Evolutionary conservation across 2,329 filamentous ascomycete genomes (phyloP), one percentile per base, ranked within the genome.

Genomic region (Aspergillus ochraceus): DNA sequence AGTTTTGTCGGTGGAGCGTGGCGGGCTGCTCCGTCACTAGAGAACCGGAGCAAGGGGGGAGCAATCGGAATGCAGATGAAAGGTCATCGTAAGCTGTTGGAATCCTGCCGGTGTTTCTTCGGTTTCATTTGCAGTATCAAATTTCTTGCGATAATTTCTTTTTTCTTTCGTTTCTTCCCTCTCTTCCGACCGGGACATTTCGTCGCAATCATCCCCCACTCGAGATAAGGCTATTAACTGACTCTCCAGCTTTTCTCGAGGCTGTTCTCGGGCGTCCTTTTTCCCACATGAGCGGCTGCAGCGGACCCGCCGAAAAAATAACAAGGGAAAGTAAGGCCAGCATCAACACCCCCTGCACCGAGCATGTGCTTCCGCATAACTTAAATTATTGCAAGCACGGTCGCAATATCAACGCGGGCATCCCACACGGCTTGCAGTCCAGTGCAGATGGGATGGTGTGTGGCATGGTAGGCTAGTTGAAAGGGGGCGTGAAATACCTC

Each of bases 271-370:
- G 12, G 49, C 51, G 52, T 32, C 53, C 59, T 20, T 42, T 20
- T 49, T 32, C 19, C 5, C 50, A 59, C 61, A 55, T 47, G 60
- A 52, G 63, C 64, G 64, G 64, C 29, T 64, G 63, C 54, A 52
- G 64, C 64, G 64, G 63, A 56, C 53, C 50, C 26, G 30, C 30
- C 30, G 47, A 49, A 53, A 60, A 55, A 46, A 55, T 8, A 52
- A 32, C 10, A 26, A 20, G 17, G 36, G 6, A 17, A n/a, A 42
- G 36, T 42, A 17, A n/a, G 14, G 36, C 12, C 36, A 17, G 17
- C 36, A 42, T 42, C 36, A n/a, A 14, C 11, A 26, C 10, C 39
- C 24, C 19, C 53, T 32, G 46, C 46, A 36, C 29, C 20, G 39
- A n/a, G 45, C 19, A 20, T 45, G 45, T 49, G 30, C 17, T 22